Percentiles rank a stretch among this genome's conserved stretches.
These are phyloP conservation scores for Fraxinus paxiana DNA, from an alignment of 305 asterid species.

Conservation along the genomic window DNA sequence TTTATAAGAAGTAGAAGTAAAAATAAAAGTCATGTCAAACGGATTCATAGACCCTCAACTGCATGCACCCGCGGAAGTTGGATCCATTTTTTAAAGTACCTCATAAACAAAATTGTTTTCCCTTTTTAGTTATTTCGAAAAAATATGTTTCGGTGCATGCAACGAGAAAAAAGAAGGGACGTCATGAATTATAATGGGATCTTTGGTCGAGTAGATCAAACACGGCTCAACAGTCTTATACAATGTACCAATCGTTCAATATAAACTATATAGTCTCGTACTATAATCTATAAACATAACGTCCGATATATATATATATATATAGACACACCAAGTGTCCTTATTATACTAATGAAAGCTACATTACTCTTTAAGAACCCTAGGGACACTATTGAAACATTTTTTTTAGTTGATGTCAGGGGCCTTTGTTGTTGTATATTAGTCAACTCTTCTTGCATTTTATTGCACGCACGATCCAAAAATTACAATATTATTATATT, in stretches of 20 bases:
- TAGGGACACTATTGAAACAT: not conserved
- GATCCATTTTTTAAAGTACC: not conserved
- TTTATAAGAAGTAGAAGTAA: too few relatives aligned
- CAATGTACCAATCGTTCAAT: not conserved
- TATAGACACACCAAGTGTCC: too few relatives aligned
- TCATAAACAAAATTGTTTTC: not conserved
- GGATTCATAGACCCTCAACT: not conserved
- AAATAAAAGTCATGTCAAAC: not conserved
- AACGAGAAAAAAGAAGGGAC: not conserved
- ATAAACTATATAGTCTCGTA: too few relatives aligned
- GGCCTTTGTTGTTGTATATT: not conserved
- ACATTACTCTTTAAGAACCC: not conserved
- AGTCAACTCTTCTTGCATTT: slow-evolving; percentile 4
- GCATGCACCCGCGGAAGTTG: not conserved
- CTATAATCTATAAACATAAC: too few relatives aligned
- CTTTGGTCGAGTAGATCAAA: not conserved
- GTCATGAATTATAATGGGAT: not conserved
- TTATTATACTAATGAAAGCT: not conserved
- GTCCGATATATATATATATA: not conserved
- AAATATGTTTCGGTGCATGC: not conserved
- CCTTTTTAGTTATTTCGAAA: not conserved
- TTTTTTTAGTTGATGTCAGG: not conserved
- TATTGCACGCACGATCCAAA: not conserved
- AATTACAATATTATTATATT: not conserved
- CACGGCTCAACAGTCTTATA: not conserved